phyloP scores from a whole-genome alignment of 148 eudicot genomes.

The Fagopyrum homotropicum region DNA sequence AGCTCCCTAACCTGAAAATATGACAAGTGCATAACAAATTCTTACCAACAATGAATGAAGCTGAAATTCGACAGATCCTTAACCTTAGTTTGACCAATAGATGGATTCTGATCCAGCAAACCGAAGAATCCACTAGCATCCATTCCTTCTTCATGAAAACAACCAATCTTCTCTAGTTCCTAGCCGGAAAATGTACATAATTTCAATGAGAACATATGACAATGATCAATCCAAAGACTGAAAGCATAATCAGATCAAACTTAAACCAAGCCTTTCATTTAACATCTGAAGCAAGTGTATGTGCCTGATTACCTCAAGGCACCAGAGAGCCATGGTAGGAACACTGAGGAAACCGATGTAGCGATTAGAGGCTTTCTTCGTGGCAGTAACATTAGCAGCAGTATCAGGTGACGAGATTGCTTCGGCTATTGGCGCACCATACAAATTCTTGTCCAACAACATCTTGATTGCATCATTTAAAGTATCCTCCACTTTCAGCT shows the following conservation, averaged over 20 bases:
- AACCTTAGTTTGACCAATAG: constrained; percentile 33
- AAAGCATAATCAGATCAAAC: too few species aligned
- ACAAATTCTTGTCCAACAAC: constrained; percentile 30
- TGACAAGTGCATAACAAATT: background rate
- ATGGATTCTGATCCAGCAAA: constrained; percentile 28
- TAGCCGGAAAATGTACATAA: background rate
- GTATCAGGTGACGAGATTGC: constrained; percentile 6
- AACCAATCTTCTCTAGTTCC: constrained; percentile 11
- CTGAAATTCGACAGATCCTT: background rate
- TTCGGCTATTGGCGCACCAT: constrained; percentile 30
- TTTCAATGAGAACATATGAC: background rate
- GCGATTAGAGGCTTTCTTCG: constrained; percentile 16
- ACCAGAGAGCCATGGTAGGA: constrained; percentile 40
- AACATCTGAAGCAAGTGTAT: background rate
- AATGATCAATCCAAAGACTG: background rate
- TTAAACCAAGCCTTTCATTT: background rate
- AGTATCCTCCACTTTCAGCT: constrained; percentile 25
- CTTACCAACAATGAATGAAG: background rate
- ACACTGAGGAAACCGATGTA: constrained; percentile 33
- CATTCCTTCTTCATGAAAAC: background rate
- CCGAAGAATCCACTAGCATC: constrained; percentile 25
- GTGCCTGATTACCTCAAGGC: constrained; percentile 29
- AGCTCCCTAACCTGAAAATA: constrained; percentile 34
- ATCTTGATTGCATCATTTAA: constrained; percentile 22
- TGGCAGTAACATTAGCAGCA: constrained; percentile 3